Evolutionary conservation across 2,329 filamentous ascomycete species (phyloP), one percentile per base, ranked within the genome.

Genomic region (Penicillium brevicompactum): DNA sequence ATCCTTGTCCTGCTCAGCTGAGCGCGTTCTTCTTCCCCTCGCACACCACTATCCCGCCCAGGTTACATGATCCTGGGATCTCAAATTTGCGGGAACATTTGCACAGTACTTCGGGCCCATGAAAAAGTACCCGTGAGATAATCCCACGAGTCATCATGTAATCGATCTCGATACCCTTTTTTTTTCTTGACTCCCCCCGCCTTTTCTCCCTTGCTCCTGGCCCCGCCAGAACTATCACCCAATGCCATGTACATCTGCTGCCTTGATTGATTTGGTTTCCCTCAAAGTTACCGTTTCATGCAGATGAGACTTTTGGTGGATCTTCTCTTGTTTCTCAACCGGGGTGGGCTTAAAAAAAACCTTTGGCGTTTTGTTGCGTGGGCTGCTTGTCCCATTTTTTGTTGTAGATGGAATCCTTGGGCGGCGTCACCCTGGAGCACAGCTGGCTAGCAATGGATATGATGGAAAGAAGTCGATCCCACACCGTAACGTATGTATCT

Each of bases 1-100:
- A 93, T 96, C 68, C 80, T 95, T 64, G 91, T 96, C 57, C 80
- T 95, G 66, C 81, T 95, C 70, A 93, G 89, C 80, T 93, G 81
- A 80, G 63, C 49, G 47, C 9, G 24, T 44, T 47, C 31, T 50
- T 37, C n/a, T 49, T 49, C 57, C 48, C 16, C 53, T 31, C 48
- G 57, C 46, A 53, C 58, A 52, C 27, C 31, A 41, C 46, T 46
- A 58, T 54, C 46, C 51, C 59, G 55, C 46, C 51, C 55, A 46
- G 51, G 46, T 62, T 51, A 46, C 52, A 51, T 38, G 47, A 57
- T 43, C 55, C 48, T 56, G 51, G 31, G 56, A 52, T 60, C 18
- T 51, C 32, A 11, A 22, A 47, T 49, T 34, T 53, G 42, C 46
- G 42, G 56, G 53, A 48, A 31, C 52, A 51, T 32, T 58, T 58